A percentile compares a stretch with the other conserved stretches of the same genome.
Evolutionary conservation across 305 asterid species (phyloP).

Genomic region (Fraxinus platypoda): DNA sequence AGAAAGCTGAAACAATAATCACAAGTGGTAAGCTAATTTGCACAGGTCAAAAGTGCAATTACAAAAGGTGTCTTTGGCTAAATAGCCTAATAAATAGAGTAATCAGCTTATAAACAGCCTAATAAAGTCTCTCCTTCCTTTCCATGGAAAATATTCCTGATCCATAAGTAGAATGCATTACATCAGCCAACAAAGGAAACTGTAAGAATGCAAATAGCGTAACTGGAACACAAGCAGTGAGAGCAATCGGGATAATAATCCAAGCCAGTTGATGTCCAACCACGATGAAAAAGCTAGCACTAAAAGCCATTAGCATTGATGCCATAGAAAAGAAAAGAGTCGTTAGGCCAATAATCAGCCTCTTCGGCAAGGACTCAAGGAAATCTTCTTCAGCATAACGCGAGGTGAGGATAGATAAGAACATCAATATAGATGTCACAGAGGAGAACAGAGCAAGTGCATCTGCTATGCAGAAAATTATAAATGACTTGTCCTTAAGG

Average conservation of each 20-base stretch:
- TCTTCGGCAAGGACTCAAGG: conserved; percentile 8
- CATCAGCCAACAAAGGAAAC: conserved; percentile 35
- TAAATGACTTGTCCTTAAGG: conserved; percentile 19
- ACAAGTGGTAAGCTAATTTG: neutral
- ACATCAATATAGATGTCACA: conserved; percentile 33
- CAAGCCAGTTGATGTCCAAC: conserved; percentile 21
- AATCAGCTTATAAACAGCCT: neutral
- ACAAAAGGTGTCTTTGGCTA: neutral
- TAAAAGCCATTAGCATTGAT: conserved; percentile 33
- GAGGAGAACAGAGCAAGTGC: conserved; percentile 32
- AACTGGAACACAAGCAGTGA: conserved; percentile 30
- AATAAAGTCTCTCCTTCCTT: conserved; percentile 9
- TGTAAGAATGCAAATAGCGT: conserved; percentile 30
- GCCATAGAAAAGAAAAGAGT: conserved; percentile 23
- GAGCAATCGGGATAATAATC: conserved; percentile 29
- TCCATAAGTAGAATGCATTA: conserved; percentile 29
- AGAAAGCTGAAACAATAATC: neutral
- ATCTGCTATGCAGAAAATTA: neutral
- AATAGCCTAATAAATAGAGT: neutral
- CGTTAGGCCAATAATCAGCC: conserved; percentile 32
- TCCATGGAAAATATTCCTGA: conserved; percentile 26
- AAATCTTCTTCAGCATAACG: conserved; percentile 41
- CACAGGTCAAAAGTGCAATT: neutral
- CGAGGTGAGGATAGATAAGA: conserved; percentile 41
- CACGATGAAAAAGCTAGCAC: conserved; percentile 31